These are phyloP conservation scores for Hymenoscyphus fructigenus DNA, from an alignment of 2,329 filamentous ascomycete genomes.

Conservation along the genomic window DNA sequence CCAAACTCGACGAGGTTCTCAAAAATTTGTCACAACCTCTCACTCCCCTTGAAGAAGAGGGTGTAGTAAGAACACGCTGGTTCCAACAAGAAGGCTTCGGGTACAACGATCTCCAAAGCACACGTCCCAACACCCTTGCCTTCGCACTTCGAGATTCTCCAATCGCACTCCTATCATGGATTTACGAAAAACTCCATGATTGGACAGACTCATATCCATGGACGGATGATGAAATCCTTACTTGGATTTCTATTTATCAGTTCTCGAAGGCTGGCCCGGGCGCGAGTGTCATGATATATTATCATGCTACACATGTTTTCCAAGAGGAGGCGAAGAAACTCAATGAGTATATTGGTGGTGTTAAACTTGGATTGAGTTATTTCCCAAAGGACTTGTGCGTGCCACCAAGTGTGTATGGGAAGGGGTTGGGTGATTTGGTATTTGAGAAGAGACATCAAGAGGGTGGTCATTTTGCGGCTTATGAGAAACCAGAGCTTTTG, in stretches of 20 bases:
- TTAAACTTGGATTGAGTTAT: constrained; percentile 53
- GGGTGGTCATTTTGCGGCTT: constrained; percentile 56
- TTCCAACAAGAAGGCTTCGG: constrained; percentile 24
- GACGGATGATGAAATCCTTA: constrained; percentile 74
- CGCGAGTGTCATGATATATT: constrained; percentile 69
- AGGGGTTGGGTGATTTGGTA: constrained; percentile 58
- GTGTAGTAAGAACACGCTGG: constrained; percentile 20
- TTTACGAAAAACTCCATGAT: constrained; percentile 76
- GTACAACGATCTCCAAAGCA: constrained; percentile 47
- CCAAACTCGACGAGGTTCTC: constrained; percentile 2
- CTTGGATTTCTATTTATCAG: constrained; percentile 72
- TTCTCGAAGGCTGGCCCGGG: constrained; percentile 69
- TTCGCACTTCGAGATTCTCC: constrained; percentile 70
- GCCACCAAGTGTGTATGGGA: constrained; percentile 53
- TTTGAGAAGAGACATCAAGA: constrained; percentile 44
- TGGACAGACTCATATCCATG: constrained; percentile 73
- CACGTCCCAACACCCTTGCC: constrained; percentile 69
- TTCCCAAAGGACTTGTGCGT: constrained; percentile 59
- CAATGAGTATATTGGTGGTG: constrained; percentile 26
- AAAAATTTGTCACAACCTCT: constrained; percentile 14
- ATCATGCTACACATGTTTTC: constrained; percentile 55
- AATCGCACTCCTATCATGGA: constrained; percentile 70
- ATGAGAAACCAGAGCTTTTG: constrained; percentile 55
- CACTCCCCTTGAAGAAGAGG: constrained; percentile 15
- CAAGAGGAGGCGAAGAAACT: neutral